Base-by-base conservation (phyloP, 805 yeast species). In the Lipomyces sp. region DNA sequence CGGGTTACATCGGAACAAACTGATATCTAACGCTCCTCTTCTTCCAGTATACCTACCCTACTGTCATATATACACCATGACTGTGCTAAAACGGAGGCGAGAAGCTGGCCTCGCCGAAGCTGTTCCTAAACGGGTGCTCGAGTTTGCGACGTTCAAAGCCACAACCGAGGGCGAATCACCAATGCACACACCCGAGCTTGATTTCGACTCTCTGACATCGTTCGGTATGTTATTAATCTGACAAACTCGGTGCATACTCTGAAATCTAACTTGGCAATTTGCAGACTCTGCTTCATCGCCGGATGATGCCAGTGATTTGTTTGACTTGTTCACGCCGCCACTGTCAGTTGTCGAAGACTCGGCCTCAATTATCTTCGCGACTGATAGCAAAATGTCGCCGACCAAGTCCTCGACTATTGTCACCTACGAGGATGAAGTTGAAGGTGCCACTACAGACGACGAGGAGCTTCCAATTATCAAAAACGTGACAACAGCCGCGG, bases 301-400 rank as follows among this genome's bases (percentile, higher is more conserved):
- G 34, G 69, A 65, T 32, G 66, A 63, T 33, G 45, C 65, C 8
- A 62, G 59, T 34, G 69, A 66, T 45, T 48, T 65, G 18, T 66
- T 60, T 35, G 60, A 63, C 59, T 48, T 30, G 34, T 63, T 64
- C 59, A 61, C 69, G 11, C 65, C 69, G 18, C 59, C 64, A 5
- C 57, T 61, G n/a, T 60, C 64, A n/a, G 61, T 58, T 32, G n/a
- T 60, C n/a, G 55, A 57, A 51, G 34, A 32, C 56, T 48, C 45
- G 29, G 35, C 42, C 30, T n/a, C 32, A 13, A 57, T 56, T n/a
- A 65, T 51, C 15, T 59, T 59, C 39, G 59, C 51, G 13, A 59
- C 59, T 50, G 65, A 59, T 48, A 34, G 57, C 58, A 57, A 60
- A 51, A 39, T 60, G 42, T 13, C 63, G 50, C 13, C 34, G 33